Evolutionary conservation across 345 rosid species (phyloP).

Genomic region (Dovyalis caffra): DNA sequence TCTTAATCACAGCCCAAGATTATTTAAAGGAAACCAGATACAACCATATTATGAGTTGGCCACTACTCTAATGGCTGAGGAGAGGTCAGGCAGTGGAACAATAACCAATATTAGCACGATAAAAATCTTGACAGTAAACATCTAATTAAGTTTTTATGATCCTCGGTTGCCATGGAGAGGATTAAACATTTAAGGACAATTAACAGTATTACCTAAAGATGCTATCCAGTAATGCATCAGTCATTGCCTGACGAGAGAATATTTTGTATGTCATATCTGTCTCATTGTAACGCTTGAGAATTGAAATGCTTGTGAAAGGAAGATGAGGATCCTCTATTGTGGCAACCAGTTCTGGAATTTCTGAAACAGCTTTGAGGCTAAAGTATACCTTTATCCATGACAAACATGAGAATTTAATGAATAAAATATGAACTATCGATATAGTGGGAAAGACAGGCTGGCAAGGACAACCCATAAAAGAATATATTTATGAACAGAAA

Average conservation of each 20-base stretch:
- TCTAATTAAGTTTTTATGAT: not conserved
- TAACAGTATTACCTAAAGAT: slow-evolving; percentile 67
- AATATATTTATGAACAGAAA: not conserved
- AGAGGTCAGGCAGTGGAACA: no score
- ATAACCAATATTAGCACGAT: no score
- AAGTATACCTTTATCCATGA: slow-evolving; percentile 60
- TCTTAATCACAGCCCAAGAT: no score
- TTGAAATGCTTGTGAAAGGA: slow-evolving; percentile 80
- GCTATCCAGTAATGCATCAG: slow-evolving; percentile 67
- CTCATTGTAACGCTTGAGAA: slow-evolving; percentile 54
- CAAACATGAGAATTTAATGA: slow-evolving; percentile 16
- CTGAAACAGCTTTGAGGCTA: slow-evolving; percentile 52
- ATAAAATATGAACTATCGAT: not conserved
- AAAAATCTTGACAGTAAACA: no score
- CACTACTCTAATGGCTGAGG: no score
- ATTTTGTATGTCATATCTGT: slow-evolving; percentile 72
- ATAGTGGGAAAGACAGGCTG: not conserved
- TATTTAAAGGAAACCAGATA: no score
- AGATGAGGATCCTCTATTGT: slow-evolving; percentile 73
- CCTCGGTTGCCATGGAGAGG: not conserved
- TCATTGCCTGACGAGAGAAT: slow-evolving; percentile 59
- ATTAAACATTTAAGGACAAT: not conserved
- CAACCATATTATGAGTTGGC: no score
- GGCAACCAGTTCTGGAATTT: slow-evolving; percentile 76
- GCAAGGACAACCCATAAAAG: not conserved